Percentiles rank a stretch among this genome's conserved stretches.
Conservation (phyloP, 2,329 filamentous ascomycete genomes). For the Ophiostoma quercus region DNA sequence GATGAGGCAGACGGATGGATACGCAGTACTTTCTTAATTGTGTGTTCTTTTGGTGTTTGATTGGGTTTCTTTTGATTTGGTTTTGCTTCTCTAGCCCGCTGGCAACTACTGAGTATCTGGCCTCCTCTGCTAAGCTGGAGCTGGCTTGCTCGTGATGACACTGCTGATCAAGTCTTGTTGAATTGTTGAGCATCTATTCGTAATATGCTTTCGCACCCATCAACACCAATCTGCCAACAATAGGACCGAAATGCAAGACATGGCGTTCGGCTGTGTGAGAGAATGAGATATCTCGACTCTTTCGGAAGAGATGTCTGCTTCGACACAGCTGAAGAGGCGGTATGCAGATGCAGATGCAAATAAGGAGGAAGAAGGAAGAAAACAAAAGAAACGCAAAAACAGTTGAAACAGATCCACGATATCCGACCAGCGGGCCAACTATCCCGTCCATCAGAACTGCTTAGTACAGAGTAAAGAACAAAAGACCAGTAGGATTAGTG, state of each 20-base stretch:
- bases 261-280: constrained; percentile 7
- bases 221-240: not conserved
- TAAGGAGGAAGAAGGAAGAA: constrained; percentile 11
- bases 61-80: not conserved
- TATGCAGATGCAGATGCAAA: no score
- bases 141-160: not conserved
- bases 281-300: not conserved
- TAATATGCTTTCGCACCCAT: not conserved
- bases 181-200: not conserved
- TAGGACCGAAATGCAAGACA: constrained; percentile 17
- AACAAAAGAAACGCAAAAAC: not conserved
- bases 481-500: not conserved
- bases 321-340: not conserved
- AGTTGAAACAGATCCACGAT: not conserved
- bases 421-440: not conserved
- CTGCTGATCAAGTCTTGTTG: not conserved
- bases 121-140: not conserved
- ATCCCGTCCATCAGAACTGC: not conserved
- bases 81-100: not conserved
- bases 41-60: not conserved
- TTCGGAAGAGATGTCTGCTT: constrained; percentile 5
- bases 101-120: no score
- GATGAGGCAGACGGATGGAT: not conserved
- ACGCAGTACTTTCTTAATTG: constrained; percentile 6
- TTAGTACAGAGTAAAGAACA: not conserved